Evolutionary conservation across 2,329 filamentous ascomycete genomes (phyloP).

Genomic region (Cyphellophora europaea): DNA sequence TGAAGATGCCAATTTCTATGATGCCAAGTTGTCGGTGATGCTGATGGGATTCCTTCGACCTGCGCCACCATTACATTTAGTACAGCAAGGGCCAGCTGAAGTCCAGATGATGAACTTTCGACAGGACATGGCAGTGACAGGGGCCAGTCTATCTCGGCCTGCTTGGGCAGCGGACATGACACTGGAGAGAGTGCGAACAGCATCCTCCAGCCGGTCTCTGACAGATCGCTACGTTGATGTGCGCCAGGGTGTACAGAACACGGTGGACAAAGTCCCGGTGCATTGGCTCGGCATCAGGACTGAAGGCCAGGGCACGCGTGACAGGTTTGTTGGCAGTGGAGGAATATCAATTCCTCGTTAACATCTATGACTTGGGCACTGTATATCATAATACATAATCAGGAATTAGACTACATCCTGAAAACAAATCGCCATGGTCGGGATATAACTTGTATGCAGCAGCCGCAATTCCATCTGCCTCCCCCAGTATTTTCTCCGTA

Average conservation of each 20-base stretch:
- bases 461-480: too few species aligned
- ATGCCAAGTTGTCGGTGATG: slow-evolving; percentile 41
- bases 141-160: slow-evolving; percentile 27
- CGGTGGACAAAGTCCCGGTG: slow-evolving; percentile 47
- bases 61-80: slow-evolving; percentile 24
- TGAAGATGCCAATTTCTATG: slow-evolving; percentile 31
- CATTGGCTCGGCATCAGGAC: slow-evolving; percentile 52
- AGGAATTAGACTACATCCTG: too few species aligned
- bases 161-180: slow-evolving; percentile 28
- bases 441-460: too few species aligned
- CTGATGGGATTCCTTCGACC: slow-evolving; percentile 53
- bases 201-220: slow-evolving; percentile 32
- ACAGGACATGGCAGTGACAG: slow-evolving; percentile 29
- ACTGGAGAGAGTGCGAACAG: slow-evolving; percentile 21
- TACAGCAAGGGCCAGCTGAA: slow-evolving; percentile 27
- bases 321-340: slow-evolving; percentile 15
- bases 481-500: too few species aligned
- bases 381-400: too few species aligned
- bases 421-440: too few species aligned
- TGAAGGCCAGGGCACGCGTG: slow-evolving; percentile 13
- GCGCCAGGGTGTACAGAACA: slow-evolving; percentile 41
- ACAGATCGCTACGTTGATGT: slow-evolving; percentile 40
- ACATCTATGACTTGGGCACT: too few species aligned
- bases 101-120: slow-evolving; percentile 25
- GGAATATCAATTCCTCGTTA: too few species aligned